phyloP scores from a whole-genome alignment of 257 asterid species.

The Gentiana straminea region DNA sequence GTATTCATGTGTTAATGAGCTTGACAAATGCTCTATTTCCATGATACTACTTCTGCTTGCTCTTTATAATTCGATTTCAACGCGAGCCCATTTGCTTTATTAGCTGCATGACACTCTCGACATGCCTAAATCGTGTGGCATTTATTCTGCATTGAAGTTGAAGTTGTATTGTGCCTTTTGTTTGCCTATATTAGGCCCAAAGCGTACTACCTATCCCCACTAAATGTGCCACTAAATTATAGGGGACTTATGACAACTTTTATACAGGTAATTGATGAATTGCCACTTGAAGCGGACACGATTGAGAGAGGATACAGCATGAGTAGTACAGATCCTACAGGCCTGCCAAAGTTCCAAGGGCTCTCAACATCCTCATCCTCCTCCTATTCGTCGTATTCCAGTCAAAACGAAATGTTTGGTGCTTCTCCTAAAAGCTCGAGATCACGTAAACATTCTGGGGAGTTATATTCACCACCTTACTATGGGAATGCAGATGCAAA shows the following conservation, averaged over 20 bases:
- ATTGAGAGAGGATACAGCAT: slow-evolving; percentile 62
- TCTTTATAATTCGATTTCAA: too few relatives aligned
- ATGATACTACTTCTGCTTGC: too few relatives aligned
- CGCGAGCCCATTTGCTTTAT: too few relatives aligned
- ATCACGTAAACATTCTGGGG: slow-evolving; percentile 82
- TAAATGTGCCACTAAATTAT: too few relatives aligned
- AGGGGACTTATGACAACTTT: neutral
- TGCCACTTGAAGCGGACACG: slow-evolving; percentile 61
- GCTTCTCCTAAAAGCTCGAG: slow-evolving; percentile 45
- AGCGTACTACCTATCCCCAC: too few relatives aligned
- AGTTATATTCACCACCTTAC: slow-evolving; percentile 44
- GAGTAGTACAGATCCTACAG: slow-evolving; percentile 52
- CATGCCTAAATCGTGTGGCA: too few relatives aligned
- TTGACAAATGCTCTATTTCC: too few relatives aligned
- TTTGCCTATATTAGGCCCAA: too few relatives aligned
- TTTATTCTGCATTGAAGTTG: too few relatives aligned
- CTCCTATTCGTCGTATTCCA: slow-evolving; percentile 30
- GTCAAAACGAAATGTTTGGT: slow-evolving; percentile 27
- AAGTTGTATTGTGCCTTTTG: too few relatives aligned
- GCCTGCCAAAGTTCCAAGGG: slow-evolving; percentile 87
- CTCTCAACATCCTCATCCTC: slow-evolving; percentile 60
- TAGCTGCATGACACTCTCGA: too few relatives aligned
- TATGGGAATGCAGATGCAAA: slow-evolving; percentile 39
- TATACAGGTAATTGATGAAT: slow-evolving; percentile 53
- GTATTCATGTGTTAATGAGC: too few relatives aligned